Percentiles rank a stretch among this genome's conserved stretches.
Conservation (phyloP, 2,329 filamentous ascomycete genomes). For the Phialophora chinensis region DNA sequence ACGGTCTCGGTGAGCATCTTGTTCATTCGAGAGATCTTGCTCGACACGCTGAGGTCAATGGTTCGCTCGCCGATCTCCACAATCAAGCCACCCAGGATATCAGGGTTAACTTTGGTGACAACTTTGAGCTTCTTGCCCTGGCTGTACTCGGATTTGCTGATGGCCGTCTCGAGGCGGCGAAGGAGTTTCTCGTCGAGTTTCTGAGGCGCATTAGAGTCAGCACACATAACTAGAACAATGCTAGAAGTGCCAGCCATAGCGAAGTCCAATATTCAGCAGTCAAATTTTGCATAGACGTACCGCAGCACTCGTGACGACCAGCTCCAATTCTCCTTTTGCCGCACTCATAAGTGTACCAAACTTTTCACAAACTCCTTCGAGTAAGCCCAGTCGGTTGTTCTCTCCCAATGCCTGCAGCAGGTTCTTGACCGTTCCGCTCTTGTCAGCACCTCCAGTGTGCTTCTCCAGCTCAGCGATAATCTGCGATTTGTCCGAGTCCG, state of each 20-base stretch:
- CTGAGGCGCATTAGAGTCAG: slow-evolving; percentile 51
- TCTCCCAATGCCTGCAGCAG: slow-evolving; percentile 88
- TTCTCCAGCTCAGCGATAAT: slow-evolving; percentile 89
- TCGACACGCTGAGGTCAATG: slow-evolving; percentile 94
- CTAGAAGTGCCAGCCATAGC: not conserved
- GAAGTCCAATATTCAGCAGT: not conserved
- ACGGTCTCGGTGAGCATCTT: slow-evolving; percentile 95
- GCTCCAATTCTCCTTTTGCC: slow-evolving; percentile 88
- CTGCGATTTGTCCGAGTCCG: slow-evolving; percentile 77
- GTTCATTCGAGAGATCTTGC: slow-evolving; percentile 98
- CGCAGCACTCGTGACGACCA: slow-evolving; percentile 87
- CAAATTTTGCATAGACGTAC: slow-evolving; percentile 58
- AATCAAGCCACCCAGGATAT: slow-evolving; percentile 89
- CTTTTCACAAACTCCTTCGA: slow-evolving; percentile 84
- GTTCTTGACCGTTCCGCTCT: slow-evolving; percentile 86
- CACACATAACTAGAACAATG: not conserved
- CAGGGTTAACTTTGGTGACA: slow-evolving; percentile 91
- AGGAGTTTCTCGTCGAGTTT: slow-evolving; percentile 87
- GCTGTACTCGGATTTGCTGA: slow-evolving; percentile 86
- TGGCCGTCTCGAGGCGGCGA: slow-evolving; percentile 80
- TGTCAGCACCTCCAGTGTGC: slow-evolving; percentile 71
- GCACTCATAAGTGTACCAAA: slow-evolving; percentile 87
- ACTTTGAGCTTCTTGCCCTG: slow-evolving; percentile 98
- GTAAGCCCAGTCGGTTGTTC: slow-evolving; percentile 90
- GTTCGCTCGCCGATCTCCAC: slow-evolving; percentile 98